Evolutionary conservation across 2,329 filamentous ascomycete genomes (phyloP), one percentile per base, ranked within the genome.

Genomic region (Dactylellina drechsleri): DNA sequence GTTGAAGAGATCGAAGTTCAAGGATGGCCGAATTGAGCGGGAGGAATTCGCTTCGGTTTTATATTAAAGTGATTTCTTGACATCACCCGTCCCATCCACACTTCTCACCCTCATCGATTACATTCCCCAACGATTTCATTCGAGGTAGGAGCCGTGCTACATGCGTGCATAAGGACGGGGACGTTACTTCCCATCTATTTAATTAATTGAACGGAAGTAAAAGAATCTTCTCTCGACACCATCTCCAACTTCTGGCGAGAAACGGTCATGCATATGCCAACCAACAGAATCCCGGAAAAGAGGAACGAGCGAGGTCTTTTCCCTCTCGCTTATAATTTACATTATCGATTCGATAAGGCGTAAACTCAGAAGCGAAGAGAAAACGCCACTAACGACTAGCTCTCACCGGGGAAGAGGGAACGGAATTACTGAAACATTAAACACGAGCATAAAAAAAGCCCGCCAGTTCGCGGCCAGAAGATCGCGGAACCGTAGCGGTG

Each of bases 211-310:
- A 7, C 31, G 5, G 10, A 10, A 36, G 1, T 3, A 36, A 36
- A 10, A 8, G 5, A 36, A 7, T 36, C 1, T 40, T 23, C 56
- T 18, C 47, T 13, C 23, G 16, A 67, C 31, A 18, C 41, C 16
- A 31, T 18, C n/a, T 20, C 16, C 8, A 6, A 60, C 40, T 4
- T 60, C 36, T 52, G 16, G 15, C 26, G 23, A 1, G 31, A 36
- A 36, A 36, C 31, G 31, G 31, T 52, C 47, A 1, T 40, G 31
- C 53, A 52, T 45, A 16, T 50, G 26, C 26, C 10, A 23, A 56
- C 66, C 56, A 31, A 57, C 66, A 62, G 54, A 68, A 70, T 70
- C 66, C 66, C 56, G 61, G 66, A 70, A 62, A 31, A 26, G 53
- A 28, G 15, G 16, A 47, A 47, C 16, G 16, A 47, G 13, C 13